Percentiles rank a stretch among this genome's conserved stretches.
phyloP scores from a whole-genome alignment of 2,329 filamentous ascomycete genomes.

The Neofusicoccum kwambonambiense region DNA sequence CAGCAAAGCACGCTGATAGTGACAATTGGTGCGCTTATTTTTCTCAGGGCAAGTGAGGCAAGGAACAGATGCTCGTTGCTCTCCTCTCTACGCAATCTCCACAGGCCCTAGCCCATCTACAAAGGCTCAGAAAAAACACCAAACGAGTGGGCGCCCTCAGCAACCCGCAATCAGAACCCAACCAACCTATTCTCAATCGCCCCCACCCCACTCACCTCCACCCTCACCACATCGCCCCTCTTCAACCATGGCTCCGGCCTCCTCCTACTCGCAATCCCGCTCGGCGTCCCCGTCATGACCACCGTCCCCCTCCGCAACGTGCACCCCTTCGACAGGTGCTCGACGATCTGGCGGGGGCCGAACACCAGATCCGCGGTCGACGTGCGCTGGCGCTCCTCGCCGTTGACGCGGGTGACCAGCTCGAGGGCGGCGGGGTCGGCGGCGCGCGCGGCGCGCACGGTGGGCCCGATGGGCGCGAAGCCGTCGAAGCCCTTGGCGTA shows the following conservation, averaged over 20 bases:
- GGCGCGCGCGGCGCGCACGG: constrained; percentile 31
- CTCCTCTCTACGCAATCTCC: too few relatives aligned
- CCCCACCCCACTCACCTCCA: not conserved
- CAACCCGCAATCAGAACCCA: not conserved
- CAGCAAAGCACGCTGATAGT: too few relatives aligned
- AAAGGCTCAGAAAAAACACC: too few relatives aligned
- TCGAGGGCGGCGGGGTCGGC: constrained; percentile 33
- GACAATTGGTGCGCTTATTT: too few relatives aligned
- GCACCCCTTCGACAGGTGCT: constrained; percentile 45
- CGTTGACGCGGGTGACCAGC: constrained; percentile 45
- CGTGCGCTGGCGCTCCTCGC: constrained; percentile 43
- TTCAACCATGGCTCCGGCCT: constrained; percentile 23
- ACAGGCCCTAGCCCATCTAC: too few relatives aligned
- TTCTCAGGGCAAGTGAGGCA: too few relatives aligned
- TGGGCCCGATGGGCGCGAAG: constrained; percentile 46
- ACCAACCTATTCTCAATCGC: not conserved
- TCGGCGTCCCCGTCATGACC: constrained; percentile 53
- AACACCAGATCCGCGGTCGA: constrained; percentile 50
- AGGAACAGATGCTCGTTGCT: too few relatives aligned
- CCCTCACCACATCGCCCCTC: not conserved
- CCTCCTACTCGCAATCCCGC: constrained; percentile 32
- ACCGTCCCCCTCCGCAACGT: constrained; percentile 49
- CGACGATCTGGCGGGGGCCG: constrained; percentile 41
- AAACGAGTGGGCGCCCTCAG: too few relatives aligned
- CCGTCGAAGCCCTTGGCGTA: constrained; percentile 47